Evolutionary conservation across 2,329 filamentous ascomycete genomes (phyloP).

Genomic region (Aspergillus vadensis): DNA sequence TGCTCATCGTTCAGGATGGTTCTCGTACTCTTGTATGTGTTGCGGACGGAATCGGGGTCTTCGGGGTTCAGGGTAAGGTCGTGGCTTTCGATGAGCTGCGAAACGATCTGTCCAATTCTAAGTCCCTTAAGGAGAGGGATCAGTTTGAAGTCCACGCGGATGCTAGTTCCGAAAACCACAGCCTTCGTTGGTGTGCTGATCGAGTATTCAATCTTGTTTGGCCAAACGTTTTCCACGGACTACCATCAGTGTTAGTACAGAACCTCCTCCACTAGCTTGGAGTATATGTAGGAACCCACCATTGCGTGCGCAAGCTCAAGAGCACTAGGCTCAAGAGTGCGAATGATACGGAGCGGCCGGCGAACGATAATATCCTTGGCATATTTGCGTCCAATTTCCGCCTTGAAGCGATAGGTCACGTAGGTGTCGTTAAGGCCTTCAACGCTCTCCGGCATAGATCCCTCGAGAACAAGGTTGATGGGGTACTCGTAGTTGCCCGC

Average conservation of each 20-base stretch:
- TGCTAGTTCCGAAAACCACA: conserved; percentile 85
- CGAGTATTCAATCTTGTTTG: conserved; percentile 95
- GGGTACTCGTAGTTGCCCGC: conserved; percentile 83
- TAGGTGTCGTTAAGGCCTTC: conserved; percentile 85
- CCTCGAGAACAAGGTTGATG: conserved; percentile 73
- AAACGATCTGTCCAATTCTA: conserved; percentile 77
- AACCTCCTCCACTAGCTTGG: neutral
- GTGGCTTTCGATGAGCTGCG: conserved; percentile 77
- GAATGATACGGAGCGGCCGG: conserved; percentile 76
- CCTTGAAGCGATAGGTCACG: conserved; percentile 88
- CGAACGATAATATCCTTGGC: conserved; percentile 81
- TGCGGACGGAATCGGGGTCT: conserved; percentile 42
- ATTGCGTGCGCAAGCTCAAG: conserved; percentile 82
- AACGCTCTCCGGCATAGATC: conserved; percentile 75
- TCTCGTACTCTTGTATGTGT: conserved; percentile 63
- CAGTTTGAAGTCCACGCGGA: conserved; percentile 82
- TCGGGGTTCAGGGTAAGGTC: conserved; percentile 62
- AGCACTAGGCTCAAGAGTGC: conserved; percentile 73
- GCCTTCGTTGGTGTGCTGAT: conserved; percentile 93
- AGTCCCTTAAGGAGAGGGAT: conserved; percentile 88
- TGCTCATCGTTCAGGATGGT: conserved; percentile 69
- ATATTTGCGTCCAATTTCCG: conserved; percentile 86
- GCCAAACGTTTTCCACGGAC: conserved; percentile 94
- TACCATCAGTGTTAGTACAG: conserved; percentile 32
- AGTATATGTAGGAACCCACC: conserved; percentile 46